A percentile compares a stretch with the other conserved stretches of the same genome.
These are phyloP conservation scores for Tulasnella sp. DNA, from an alignment of 768 basidiomycete species.

Conservation along the genomic window DNA sequence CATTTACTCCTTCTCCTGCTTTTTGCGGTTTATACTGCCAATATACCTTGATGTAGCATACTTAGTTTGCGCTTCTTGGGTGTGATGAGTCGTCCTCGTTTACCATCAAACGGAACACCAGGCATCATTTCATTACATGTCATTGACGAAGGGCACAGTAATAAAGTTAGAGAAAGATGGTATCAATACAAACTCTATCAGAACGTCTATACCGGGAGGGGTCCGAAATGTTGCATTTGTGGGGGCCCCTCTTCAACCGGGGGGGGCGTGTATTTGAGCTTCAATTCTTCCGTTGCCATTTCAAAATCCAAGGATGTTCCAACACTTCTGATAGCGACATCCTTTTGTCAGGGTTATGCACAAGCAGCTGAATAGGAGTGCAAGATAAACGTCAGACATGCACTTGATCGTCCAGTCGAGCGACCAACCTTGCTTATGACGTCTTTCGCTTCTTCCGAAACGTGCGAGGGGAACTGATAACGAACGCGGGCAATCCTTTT, in stretches of 20 bases:
- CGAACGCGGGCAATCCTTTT: constrained; percentile 41
- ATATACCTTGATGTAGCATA: background rate
- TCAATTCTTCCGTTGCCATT: constrained; percentile 12
- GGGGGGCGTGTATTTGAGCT: background rate
- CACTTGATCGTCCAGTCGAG: background rate
- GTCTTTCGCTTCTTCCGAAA: constrained; percentile 46
- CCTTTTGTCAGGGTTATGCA: constrained; percentile 41
- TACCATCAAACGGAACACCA: background rate
- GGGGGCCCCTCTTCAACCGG: background rate
- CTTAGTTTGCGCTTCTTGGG: background rate
- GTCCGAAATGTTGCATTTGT: background rate
- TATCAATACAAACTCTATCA: background rate
- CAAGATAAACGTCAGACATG: background rate
- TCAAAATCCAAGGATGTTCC: constrained; percentile 45
- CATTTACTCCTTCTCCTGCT: background rate
- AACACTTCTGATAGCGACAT: constrained; percentile 43
- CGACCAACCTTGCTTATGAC: constrained; percentile 41
- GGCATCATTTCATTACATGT: background rate
- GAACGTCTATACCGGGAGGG: background rate
- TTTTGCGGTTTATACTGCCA: background rate
- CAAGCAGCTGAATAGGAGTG: constrained; percentile 40
- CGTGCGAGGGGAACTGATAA: constrained; percentile 41
- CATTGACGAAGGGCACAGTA: background rate
- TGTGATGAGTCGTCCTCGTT: background rate
- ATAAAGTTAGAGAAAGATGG: background rate